Evolutionary conservation across 306 rosid genomes (phyloP), one percentile per base, ranked within the genome.

Genomic region (Lablab purpureus): DNA sequence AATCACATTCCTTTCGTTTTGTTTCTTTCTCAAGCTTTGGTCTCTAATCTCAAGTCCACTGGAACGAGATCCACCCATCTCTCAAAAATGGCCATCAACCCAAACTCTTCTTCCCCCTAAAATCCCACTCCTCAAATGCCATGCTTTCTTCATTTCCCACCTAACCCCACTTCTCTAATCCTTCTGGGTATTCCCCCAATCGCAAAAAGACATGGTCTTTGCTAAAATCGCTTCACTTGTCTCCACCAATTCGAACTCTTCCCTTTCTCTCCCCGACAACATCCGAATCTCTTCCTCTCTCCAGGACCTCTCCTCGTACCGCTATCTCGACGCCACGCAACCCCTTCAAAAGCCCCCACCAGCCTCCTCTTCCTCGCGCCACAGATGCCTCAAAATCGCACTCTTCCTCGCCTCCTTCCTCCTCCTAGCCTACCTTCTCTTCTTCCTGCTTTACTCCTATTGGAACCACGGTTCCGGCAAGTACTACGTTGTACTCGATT

Each of bases 401-500:
- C 67, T 91, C 43, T 88, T 79, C 80, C 78, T 95, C 5, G 68
- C 88, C 30, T 73, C 87, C 60, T 63, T 87, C 28, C 78, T 84
- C 70, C 84, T 94, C 55, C 71, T 94, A 32, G 43, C 85, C 62
- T 94, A 92, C 84, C 40, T 88, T 46, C 0, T 86, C 78, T 84
- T 87, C 9, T n/a, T 82, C 78, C 84, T 79, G 64, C 67, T 76
- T 52, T 90, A 81, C 85, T 89, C 94, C 9, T 88, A 89, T 80
- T 92, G 93, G 97, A 85, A 82, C 64, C 89, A 34, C 69, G 92
- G 87, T 59, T 81, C 89, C 3, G 88, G 90, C 11, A 92, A 83
- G 34, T 95, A 79, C 71, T 95, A 87, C 81, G 89, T 95, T 74
- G 97, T 95, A 17, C 97, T 95, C 49, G 99, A 95, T 74, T 86